phyloP scores from a whole-genome alignment of 176 grass and related monocot genomes.

The Avena sativa region DNA sequence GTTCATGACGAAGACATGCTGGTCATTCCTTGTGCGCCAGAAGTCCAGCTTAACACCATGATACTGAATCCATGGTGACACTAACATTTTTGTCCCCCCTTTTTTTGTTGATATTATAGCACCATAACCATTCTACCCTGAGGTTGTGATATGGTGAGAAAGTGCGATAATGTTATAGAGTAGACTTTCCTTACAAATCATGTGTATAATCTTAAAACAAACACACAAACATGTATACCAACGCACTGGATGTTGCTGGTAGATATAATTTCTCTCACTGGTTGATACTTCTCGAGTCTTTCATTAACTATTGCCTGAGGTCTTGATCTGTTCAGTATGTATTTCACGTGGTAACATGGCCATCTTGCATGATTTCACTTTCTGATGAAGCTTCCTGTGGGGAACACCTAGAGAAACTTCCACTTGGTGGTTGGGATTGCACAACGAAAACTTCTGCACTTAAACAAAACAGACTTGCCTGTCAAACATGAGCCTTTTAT shows the following conservation, averaged over 20 bases:
- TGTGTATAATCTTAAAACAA: not conserved
- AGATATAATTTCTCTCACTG: no score
- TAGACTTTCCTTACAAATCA: constrained; percentile 22
- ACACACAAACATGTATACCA: not conserved
- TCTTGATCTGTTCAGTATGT: no score
- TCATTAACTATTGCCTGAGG: no score
- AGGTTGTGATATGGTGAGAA: not conserved
- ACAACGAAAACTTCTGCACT: no score
- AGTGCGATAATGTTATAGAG: constrained; percentile 9
- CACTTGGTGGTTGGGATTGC: no score
- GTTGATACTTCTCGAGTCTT: no score
- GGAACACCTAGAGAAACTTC: no score
- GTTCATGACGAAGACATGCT: not conserved
- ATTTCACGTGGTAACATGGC: no score
- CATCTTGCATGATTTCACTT: no score
- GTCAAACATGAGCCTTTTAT: no score
- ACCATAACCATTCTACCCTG: not conserved
- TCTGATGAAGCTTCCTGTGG: no score
- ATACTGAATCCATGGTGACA: not conserved
- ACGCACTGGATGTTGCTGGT: not conserved
- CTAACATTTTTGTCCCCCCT: constrained; percentile 10
- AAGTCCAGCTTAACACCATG: constrained; percentile 22
- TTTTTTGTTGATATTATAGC: constrained; percentile 9
- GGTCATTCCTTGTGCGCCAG: constrained; percentile 23
- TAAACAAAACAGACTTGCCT: no score